Evolutionary conservation across 495 filamentous ascomycete species (phyloP).

Genomic region (Trichodelitschia bisporula): DNA sequence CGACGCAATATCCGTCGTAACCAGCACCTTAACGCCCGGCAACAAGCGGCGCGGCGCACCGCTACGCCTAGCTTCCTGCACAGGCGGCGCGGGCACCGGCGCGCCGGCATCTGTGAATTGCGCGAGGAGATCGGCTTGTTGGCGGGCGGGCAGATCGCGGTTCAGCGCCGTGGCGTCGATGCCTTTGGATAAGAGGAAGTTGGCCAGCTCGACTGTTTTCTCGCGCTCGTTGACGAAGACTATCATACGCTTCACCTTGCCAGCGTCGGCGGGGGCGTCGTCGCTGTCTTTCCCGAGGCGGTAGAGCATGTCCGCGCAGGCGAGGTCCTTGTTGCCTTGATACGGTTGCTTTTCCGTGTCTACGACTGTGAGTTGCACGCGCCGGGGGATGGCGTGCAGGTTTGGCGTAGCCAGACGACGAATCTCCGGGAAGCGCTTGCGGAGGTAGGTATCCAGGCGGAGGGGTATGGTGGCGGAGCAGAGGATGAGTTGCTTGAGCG

Average conservation of each 20-base stretch:
- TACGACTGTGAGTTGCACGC: constrained; percentile 81
- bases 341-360: constrained; percentile 79
- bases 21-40: constrained; percentile 65
- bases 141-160: constrained; percentile 54
- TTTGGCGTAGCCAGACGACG: constrained; percentile 75
- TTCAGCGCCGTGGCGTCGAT: constrained; percentile 68
- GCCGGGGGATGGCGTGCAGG: constrained; percentile 79
- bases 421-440: constrained; percentile 45
- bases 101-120: constrained; percentile 24
- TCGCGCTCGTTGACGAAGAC: constrained; percentile 98
- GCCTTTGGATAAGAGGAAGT: constrained; percentile 59
- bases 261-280: constrained; percentile 15
- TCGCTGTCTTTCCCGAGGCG: constrained; percentile 62
- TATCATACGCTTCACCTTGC: constrained; percentile 58
- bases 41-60: constrained; percentile 13
- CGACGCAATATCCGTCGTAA: constrained; percentile 80
- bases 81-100: constrained; percentile 57
- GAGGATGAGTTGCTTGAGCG: constrained; percentile 68
- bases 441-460: constrained; percentile 62
- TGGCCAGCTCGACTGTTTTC: constrained; percentile 51
- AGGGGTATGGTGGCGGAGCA: constrained; percentile 92
- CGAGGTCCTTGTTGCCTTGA: constrained; percentile 67
- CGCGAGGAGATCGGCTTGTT: constrained; percentile 16
- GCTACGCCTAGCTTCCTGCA: constrained; percentile 8
- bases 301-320: constrained; percentile 87